Base-by-base conservation (phyloP, 2,329 filamentous ascomycete species). In the Aspergillus tamarii region DNA sequence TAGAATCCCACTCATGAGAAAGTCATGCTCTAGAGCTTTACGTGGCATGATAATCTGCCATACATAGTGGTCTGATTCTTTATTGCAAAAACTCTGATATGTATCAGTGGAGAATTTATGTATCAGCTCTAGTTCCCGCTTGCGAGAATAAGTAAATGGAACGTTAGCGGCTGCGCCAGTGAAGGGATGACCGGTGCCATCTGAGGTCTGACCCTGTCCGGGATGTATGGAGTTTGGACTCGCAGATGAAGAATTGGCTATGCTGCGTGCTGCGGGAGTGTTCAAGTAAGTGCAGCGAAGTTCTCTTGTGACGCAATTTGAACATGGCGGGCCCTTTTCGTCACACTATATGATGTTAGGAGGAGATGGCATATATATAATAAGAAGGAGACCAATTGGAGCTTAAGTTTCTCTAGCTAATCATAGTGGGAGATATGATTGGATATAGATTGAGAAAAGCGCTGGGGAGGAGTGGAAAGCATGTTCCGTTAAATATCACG, bases 31-130 rank as follows among this genome's bases (percentile, higher is more conserved):
- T 10, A 81, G 66, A 7, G 77, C 79, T 55, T 78, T 71, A 1
- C 73, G 77, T n/a, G 80, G 79, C 23, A 81, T 71, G n/a, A 73
- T 66, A 12, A 77, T 72, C 62, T 80, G 77, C 79, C 79, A 82
- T 10, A 75, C 73, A 34, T 76, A 67, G 52, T 76, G 72, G 43
- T 76, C 73, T 0, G 71, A 67, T 2, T 70, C 59, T 14, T 73
- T 66, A n/a, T 72, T 76, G 57, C 70, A 76, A 16, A 84, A 76
- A 43, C 78, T 80, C 26, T 75, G 75, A 66, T 78, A 85, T 0
- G 82, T 84, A 21, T 76, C 77, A 0, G 80, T 83, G 1, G 82
- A 79, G 77, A 81, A 86, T 32, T 81, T 81, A 65, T 85, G 83
- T 81, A 85, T 84, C 52, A 86, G 69, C 63, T 85, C 83, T 10